Evolutionary conservation across 495 filamentous ascomycete genomes (phyloP).

Genomic region (Copromyces sp.): DNA sequence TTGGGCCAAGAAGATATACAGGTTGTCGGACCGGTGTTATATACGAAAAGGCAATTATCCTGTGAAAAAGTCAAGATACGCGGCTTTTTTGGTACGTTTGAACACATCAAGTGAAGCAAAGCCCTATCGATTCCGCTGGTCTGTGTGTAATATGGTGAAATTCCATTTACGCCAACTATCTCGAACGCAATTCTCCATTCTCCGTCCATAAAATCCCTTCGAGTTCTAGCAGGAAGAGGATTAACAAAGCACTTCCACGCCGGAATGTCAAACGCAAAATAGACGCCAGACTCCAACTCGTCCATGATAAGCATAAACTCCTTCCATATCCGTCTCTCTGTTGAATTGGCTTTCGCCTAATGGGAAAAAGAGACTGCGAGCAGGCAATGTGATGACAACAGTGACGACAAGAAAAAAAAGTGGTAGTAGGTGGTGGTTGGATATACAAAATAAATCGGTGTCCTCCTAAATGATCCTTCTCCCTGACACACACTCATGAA

Average conservation of each 20-base stretch:
- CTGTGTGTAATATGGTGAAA: neutral
- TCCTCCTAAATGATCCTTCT: neutral
- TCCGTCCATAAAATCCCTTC: neutral
- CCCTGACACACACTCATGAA: neutral
- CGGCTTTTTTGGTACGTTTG: no score
- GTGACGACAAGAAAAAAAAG: neutral
- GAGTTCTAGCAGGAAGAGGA: neutral
- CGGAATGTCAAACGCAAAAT: neutral
- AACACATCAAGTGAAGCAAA: no score
- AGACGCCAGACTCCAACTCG: neutral
- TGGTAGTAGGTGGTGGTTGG: neutral
- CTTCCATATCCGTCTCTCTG: neutral
- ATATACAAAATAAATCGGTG: neutral
- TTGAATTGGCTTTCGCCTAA: neutral
- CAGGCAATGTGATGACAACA: neutral
- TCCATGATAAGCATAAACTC: neutral
- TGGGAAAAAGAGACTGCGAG: neutral
- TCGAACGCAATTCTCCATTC: neutral
- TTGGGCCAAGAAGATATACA: no score
- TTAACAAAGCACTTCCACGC: neutral
- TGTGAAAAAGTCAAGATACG: no score
- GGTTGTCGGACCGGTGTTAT: no score
- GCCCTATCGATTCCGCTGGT: no score
- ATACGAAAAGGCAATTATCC: no score
- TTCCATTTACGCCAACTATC: neutral